Conservation (phyloP, 2,329 filamentous ascomycete genomes). For the Pestalotiopsis sp. region DNA sequence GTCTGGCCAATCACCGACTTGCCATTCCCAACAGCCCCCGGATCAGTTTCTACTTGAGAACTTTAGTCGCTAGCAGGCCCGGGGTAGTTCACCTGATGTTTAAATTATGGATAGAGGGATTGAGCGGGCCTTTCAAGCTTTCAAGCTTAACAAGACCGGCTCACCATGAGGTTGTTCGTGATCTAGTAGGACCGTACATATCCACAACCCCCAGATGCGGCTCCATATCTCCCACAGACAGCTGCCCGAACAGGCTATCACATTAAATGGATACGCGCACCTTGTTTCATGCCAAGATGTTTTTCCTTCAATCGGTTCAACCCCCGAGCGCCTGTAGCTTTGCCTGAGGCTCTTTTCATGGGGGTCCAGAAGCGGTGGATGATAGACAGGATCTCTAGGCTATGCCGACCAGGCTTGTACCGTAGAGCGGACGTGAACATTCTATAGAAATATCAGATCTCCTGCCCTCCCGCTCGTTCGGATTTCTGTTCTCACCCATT, state of each 20-base stretch:
- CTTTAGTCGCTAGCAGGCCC: neutral
- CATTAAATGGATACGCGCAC: neutral
- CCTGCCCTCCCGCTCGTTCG: neutral
- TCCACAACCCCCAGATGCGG: neutral
- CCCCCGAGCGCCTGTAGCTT: neutral
- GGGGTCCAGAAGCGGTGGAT: neutral
- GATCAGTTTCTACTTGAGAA: slow-evolving; percentile 1
- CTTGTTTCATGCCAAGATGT: slow-evolving; percentile 8
- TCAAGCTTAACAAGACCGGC: neutral
- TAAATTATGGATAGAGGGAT: slow-evolving; percentile 6
- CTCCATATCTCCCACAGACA: neutral
- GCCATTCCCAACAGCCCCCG: neutral
- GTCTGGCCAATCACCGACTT: slow-evolving; percentile 1
- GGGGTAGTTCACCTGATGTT: neutral
- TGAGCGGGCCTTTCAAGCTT: neutral
- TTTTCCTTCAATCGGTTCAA: slow-evolving; percentile 4
- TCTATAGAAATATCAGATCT: neutral
- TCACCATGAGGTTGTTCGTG: neutral
- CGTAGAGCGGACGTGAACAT: neutral
- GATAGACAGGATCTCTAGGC: neutral
- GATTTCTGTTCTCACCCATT: neutral
- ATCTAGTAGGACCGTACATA: too few relatives aligned
- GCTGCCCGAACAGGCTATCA: neutral
- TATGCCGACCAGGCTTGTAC: neutral
- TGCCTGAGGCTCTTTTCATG: neutral